Conservation (phyloP, 495 filamentous ascomycete genomes). For the Podospora bellae-mahoneyi region DNA sequence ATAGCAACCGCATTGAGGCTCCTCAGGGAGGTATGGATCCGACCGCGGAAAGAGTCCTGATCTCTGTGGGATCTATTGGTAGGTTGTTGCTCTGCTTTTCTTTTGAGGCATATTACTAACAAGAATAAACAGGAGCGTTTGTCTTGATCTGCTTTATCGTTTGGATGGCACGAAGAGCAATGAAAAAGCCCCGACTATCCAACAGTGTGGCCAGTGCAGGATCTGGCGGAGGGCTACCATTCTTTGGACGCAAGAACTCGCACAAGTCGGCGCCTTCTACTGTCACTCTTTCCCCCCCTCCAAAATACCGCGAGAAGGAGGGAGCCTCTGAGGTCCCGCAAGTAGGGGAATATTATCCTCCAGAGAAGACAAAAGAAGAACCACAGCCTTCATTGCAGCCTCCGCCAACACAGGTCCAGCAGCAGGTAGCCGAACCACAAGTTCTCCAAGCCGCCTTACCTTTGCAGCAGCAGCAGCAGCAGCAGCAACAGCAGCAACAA, state of each 20-base stretch:
- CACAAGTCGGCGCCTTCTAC: conserved; percentile 23
- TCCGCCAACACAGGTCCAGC: conserved; percentile 1
- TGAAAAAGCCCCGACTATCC: conserved; percentile 34
- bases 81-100: conserved; percentile 13
- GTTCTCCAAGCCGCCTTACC: not conserved
- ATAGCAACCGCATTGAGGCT: conserved; percentile 17
- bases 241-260: conserved; percentile 22
- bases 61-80: conserved; percentile 52
- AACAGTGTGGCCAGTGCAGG: conserved; percentile 7
- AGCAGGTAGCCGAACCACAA: conserved; percentile 3
- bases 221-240: conserved; percentile 14
- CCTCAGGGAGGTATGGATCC: conserved; percentile 27
- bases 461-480: not conserved
- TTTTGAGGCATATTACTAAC: conserved; percentile 3
- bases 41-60: conserved; percentile 42
- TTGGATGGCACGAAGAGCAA: conserved; percentile 38
- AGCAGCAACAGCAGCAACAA: conserved; percentile 1
- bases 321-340: conserved; percentile 8
- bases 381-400: not conserved
- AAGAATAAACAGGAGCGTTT: conserved; percentile 34
- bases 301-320: conserved; percentile 36
- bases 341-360: conserved; percentile 28
- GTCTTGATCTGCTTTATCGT: conserved; percentile 40
- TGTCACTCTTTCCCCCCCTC: conserved; percentile 22
- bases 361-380: conserved; percentile 25